A percentile compares a stretch with the other conserved stretches of the same genome.
Conservation (phyloP, 2,329 filamentous ascomycete species). For the Phaeomoniella chlamydospora region DNA sequence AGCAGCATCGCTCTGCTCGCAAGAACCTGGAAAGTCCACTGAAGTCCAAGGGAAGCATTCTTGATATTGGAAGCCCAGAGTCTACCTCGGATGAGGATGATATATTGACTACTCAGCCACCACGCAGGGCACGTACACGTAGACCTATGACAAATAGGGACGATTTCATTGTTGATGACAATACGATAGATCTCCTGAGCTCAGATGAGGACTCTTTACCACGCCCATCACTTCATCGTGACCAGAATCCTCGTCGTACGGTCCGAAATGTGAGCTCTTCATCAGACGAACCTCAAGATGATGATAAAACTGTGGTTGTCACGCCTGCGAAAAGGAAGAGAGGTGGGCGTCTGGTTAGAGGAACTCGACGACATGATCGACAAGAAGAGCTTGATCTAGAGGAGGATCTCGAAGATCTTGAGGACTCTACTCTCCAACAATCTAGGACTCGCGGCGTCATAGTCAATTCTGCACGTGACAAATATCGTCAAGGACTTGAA, state of each 20-base stretch:
- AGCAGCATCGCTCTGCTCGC: conserved; percentile 1
- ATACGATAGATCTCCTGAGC: conserved; percentile 6
- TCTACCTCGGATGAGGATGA: conserved; percentile 16
- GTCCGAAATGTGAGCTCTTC: background rate
- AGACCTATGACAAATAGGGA: conserved; percentile 12
- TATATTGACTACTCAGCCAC: conserved; percentile 7
- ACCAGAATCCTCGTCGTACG: conserved; percentile 2
- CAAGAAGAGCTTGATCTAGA: conserved; percentile 26
- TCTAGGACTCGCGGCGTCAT: conserved; percentile 23
- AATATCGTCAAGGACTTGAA: conserved; percentile 25
- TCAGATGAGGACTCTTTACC: conserved; percentile 3
- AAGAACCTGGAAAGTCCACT: background rate
- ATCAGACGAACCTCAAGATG: conserved; percentile 2
- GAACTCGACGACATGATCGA: conserved; percentile 2
- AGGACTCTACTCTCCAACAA: conserved; percentile 23
- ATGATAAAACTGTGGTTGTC: conserved; percentile 12
- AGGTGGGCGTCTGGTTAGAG: background rate
- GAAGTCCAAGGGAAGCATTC: conserved; percentile 3
- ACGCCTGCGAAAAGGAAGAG: conserved; percentile 16
- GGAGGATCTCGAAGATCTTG: conserved; percentile 28
- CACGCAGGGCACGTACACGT: conserved; percentile 9
- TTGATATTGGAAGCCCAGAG: conserved; percentile 12
- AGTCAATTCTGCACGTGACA: conserved; percentile 22
- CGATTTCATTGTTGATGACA: conserved; percentile 14
- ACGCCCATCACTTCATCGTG: too few species aligned